A percentile compares a stretch with the other conserved stretches of the same genome.
These are phyloP conservation scores for Paramecium bursaria DNA, from an alignment of 73 alveolate species.

Conservation along the genomic window DNA sequence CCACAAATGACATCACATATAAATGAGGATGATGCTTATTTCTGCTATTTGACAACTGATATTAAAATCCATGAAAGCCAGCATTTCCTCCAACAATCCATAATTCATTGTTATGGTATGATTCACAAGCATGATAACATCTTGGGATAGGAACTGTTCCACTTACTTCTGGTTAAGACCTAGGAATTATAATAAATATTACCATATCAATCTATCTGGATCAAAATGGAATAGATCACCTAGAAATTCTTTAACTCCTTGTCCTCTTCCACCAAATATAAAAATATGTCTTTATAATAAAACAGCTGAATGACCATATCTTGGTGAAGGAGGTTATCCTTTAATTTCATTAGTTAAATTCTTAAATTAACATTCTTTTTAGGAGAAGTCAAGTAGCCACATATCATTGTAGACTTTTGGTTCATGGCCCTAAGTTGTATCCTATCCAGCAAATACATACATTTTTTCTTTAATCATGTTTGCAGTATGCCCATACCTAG, in stretches of 20 bases:
- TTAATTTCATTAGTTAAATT: constrained; percentile 34
- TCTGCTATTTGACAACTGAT: too few relatives aligned
- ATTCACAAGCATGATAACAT: constrained; percentile 65
- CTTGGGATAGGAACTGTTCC: constrained; percentile 69
- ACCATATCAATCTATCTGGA: constrained; percentile 61
- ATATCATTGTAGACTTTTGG: constrained; percentile 61
- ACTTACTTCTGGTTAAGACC: constrained; percentile 64
- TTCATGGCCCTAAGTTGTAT: not conserved
- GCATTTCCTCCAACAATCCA: constrained; percentile 58
- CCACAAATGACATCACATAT: constrained; percentile 59
- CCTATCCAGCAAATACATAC: constrained; percentile 71
- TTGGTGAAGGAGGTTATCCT: constrained; percentile 69
- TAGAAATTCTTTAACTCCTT: constrained; percentile 18
- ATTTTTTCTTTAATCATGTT: constrained; percentile 60
- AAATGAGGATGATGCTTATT: constrained; percentile 20
- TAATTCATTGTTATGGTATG: constrained; percentile 20
- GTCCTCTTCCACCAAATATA: constrained; percentile 71
- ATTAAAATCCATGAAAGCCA: too few relatives aligned
- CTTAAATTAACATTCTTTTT: constrained; percentile 45
- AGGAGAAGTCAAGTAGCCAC: constrained; percentile 63
- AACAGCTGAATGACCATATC: constrained; percentile 68
- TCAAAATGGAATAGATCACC: constrained; percentile 61
- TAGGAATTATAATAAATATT: not conserved
- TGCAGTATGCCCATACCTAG: constrained; percentile 72
- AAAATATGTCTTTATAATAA: not conserved